Percentiles rank a stretch among this genome's conserved stretches.
These are phyloP conservation scores for Leonotis leonurus DNA, from an alignment of 257 asterid genomes.

Conservation along the genomic window DNA sequence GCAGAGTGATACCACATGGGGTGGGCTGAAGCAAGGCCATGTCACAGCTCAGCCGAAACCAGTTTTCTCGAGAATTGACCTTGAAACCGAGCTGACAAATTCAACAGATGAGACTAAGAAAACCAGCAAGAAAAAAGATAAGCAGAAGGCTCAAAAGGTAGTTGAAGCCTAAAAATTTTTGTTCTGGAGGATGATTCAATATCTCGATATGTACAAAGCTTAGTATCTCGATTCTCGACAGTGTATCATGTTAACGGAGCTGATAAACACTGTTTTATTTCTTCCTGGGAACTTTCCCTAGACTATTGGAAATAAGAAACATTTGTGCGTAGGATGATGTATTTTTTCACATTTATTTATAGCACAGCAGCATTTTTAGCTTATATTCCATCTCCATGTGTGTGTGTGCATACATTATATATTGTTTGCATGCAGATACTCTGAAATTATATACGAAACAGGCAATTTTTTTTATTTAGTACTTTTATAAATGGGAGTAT, in stretches of 20 bases:
- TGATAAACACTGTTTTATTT: not conserved
- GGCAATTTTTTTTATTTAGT: not conserved
- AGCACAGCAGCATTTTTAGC: not conserved
- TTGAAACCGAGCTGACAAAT: constrained; percentile 28
- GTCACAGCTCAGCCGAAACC: constrained; percentile 67
- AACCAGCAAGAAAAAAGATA: constrained; percentile 38
- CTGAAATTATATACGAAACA: not conserved
- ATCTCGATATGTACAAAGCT: not conserved
- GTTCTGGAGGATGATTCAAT: not conserved
- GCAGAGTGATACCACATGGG: constrained; percentile 87
- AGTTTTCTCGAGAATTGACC: constrained; percentile 73
- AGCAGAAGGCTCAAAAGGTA: constrained; percentile 30
- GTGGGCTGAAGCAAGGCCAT: constrained; percentile 76
- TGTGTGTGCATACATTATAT: no score
- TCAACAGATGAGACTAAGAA: constrained; percentile 39
- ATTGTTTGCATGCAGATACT: not conserved
- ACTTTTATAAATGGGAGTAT: constrained; percentile 1
- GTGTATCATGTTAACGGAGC: constrained; percentile 2
- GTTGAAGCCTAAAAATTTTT: constrained; percentile 46
- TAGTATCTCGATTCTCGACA: not conserved
- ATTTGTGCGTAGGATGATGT: not conserved
- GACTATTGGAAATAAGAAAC: not conserved
- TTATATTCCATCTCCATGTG: not conserved
- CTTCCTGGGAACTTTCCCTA: not conserved
- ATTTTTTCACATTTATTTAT: not conserved